Evolutionary conservation across 2,329 filamentous ascomycete genomes (phyloP), one percentile per base, ranked within the genome.

Genomic region (Aspergillus sp.): DNA sequence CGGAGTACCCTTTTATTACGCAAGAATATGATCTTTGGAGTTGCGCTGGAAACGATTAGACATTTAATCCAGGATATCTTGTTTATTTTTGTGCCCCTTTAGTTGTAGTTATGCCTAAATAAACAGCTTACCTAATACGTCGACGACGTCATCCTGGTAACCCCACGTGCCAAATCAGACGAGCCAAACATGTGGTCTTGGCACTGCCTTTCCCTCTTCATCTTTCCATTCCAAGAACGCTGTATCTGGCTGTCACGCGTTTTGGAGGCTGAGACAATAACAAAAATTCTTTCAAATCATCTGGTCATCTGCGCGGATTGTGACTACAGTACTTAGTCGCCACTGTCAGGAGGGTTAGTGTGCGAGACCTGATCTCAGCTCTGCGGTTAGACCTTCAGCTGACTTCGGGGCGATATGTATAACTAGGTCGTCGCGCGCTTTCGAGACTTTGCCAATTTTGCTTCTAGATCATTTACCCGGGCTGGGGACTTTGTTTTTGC

Each of bases 121-220:
- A 30, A 30, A 30, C 26, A 30, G 44, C 44, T 48, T 48, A 48
- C 17, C 17, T 48, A 48, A 48, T 5, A 34, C 12, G 3, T 22
- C 15, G 15, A 20, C n/a, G 15, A 44, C 48, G 48, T 51, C 24
- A 34, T 26, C n/a, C 24, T 13, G 15, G 5, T 34, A 38, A 44
- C 55, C 48, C 55, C 55, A 57, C 55, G 55, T 53, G 55, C 55
- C 55, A 43, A 24, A 53, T 57, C 55, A 57, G 48, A 56, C 47
- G 42, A 52, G 26, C 39, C 55, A 45, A 53, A 48, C 49, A 57
- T 49, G 49, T 53, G 49, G 49, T 53, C 48, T 53, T 57, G 54
- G 54, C 54, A n/a, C 43, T n/a, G 13, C 39, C 22, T 43, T 53
- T 36, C 44, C 43, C 55, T 57, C 43, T 49, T 36, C 26, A 15